phyloP scores from a whole-genome alignment of 352 stramenopile genomes.

The Globisporangium cederbergense region DNA sequence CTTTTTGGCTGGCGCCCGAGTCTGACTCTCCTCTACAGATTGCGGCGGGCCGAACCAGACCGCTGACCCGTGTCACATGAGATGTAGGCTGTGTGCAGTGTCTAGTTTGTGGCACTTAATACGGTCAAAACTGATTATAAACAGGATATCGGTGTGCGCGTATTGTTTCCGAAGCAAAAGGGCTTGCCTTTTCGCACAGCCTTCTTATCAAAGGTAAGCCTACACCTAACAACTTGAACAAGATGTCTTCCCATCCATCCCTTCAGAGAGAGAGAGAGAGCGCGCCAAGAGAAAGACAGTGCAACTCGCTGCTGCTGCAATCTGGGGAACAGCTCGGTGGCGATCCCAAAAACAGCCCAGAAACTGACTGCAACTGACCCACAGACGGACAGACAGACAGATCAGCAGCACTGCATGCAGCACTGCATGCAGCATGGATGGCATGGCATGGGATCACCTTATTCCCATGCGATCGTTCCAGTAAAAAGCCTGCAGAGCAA shows the following conservation, averaged over 20 bases:
- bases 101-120: neutral
- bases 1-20: neutral
- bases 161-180: no score
- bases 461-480: neutral
- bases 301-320: neutral
- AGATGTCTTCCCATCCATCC: neutral
- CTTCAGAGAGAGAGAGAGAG: neutral
- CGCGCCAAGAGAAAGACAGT: constrained; percentile 12
- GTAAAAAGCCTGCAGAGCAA: no score
- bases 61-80: neutral
- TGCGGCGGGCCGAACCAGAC: constrained; percentile 7
- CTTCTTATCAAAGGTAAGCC: neutral
- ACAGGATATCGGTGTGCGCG: no score
- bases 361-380: neutral
- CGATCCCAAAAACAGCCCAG: neutral
- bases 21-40: constrained; percentile 12
- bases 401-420: neutral
- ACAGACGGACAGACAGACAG: neutral
- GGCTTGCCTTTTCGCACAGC: no score
- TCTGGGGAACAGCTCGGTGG: neutral
- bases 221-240: neutral
- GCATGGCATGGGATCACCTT: neutral
- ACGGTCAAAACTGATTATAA: neutral
- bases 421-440: neutral
- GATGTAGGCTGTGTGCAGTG: neutral